Evolutionary conservation across 345 rosid genomes (phyloP), one percentile per base, ranked within the genome.

Genomic region (Syzygium aromaticum): DNA sequence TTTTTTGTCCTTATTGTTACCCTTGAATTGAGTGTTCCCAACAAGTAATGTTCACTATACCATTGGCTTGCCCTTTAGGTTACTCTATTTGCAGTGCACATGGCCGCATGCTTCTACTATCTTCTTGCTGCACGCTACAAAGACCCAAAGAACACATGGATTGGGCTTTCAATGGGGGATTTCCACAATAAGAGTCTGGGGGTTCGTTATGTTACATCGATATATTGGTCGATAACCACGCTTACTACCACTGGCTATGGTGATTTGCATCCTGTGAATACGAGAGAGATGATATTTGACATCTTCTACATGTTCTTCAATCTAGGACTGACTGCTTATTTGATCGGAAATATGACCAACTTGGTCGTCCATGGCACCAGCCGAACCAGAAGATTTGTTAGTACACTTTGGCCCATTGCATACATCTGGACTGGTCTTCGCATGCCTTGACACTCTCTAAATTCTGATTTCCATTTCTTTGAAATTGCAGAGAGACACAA

Each of bases 301-400:
- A 89, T 94, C 84, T 87, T 85, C 86, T 96, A 93, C 90, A 93
- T 96, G 96, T 85, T 97, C 87, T 92, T 97, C 90, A 91, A 92
- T 86, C 94, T 97, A 59, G 99, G 97, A 73, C 90, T 97, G 22
- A 92, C 93, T 5, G 88, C 98, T 2, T 97, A 97, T 88, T 89
- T 97, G 78, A 93, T 97, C 82, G 99, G 98, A 87, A 97, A 96
- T 61, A 97, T 97, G 97, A 96, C 96, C 92, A 96, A 92, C 90
- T 87, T 97, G 91, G 95, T 97, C 17, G 97, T 96, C 91, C 98
- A 97, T 51, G 95, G 90, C 7, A 94, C 99, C 52, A 88, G 91
- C 82, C 97, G 98, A 85, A 97, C 99, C 1, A 93, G 99, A 88
- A 89, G 90, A 88, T 97, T 95, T 82, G 99, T 97, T 86, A 97